Evolutionary conservation across 345 rosid genomes (phyloP), one percentile per base, ranked within the genome.

Genomic region (Clausena lansium): DNA sequence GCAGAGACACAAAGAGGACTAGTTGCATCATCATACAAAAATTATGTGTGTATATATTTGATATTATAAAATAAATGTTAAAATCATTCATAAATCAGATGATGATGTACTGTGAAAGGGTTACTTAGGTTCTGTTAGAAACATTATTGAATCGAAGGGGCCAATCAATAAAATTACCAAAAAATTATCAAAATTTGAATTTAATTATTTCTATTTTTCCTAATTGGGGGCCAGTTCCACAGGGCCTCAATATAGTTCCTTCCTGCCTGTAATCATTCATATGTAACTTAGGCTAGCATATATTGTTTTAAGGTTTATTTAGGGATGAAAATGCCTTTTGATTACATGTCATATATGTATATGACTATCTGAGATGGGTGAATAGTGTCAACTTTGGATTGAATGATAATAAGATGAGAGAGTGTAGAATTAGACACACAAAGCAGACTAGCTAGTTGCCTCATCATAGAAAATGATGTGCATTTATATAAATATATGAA

Each of bases 321-420:
- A 36, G 36, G 68, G 80, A 65, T 71, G 73, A 36, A 81, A 76
- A 24, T 32, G 30, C 13, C 70, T 47, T 13, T 36, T 71, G 68
- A 60, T 39, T 24, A 36, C 22, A 36, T 50, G 74, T 24, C 47
- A 2, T 50, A 2, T 50, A 15, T 41, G 22, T 8, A 15, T n/a
- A 14, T 20, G 27, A 62, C 4, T 66, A 7, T 58, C 22, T 1
- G 39, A 63, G 65, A 52, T 28, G 68, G 75, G 33, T 22, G 27
- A 67, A 72, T 86, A 87, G 82, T 82, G 87, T 84, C 90, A 87
- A 82, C 88, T 80, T 84, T 67, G 74, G 82, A 81, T 79, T 70
- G 74, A 75, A 71, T 41, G 75, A 63, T 72, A 27, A 20, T 60
- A 36, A n/a, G 74, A 79, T 72, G 66, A 68, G 25, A 39, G 58